Base-by-base conservation (phyloP, 352 stramenopile genomes). In the Phytopythium montanum region DNA sequence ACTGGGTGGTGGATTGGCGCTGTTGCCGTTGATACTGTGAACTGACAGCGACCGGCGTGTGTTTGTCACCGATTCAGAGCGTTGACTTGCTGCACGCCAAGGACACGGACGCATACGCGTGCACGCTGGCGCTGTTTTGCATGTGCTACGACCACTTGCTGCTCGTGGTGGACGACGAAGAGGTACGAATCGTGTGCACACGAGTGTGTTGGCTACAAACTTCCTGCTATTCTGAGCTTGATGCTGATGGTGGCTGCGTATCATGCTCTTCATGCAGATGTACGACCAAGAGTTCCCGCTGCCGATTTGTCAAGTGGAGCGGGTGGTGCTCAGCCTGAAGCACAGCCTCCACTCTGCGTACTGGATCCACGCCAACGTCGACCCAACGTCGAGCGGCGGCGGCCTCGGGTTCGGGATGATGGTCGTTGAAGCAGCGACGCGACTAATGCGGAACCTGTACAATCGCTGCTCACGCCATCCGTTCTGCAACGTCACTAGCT, bases 401-500 rank as follows among this genome's bases (percentile, higher is more conserved):
- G 67, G 72, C 10, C 56, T 71, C 6, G 61, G 73, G 14, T 87
- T 87, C 62, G 83, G 79, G 0, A 69, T 85, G 49, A 84, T 80
- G 33, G 69, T 87, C 10, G 66, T 88, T n/a, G 72, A 87, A 38
- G 55, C 66, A 14, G 79, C 74, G 7, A 85, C 80, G n/a, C 64
- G 66, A 5, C 62, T 93, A 31, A 71, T 93, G 66, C 65, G 70
- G 19, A 63, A 82, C 44, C 54, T 95, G 6, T 91, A 92, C 62
- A 81, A 78, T 56, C 78, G 83, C 31, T 90, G 78, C 50, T 87
- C 80, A 39, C 77, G 85, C 0, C 61, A 79, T 25, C 81, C 82
- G 4, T 87, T 92, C 64, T 90, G 77, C 67, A 88, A 84, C 49
- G 80, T 88, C 54, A 82, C 74, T 18, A 87, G 72, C 59, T 94